These are phyloP conservation scores for Rhizoclosmatium sp. DNA, from an alignment of 192 early-diverging fungal genomes.

Conservation along the genomic window DNA sequence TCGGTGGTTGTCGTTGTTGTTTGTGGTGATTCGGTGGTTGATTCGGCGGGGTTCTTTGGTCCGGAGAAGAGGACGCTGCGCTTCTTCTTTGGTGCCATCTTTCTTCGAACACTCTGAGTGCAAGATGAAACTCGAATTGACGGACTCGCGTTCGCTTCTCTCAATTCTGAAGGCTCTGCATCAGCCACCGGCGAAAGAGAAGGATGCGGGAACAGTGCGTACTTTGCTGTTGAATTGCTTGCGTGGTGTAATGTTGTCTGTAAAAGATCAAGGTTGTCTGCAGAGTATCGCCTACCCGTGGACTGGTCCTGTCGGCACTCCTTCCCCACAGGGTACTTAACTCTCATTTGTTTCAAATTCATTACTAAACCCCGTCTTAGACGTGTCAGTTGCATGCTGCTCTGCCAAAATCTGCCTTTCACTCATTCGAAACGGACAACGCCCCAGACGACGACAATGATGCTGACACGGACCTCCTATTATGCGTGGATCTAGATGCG, in stretches of 20 bases:
- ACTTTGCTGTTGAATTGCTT: neutral
- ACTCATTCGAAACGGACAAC: neutral
- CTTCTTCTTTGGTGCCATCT: conserved; percentile 8
- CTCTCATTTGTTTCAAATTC: neutral
- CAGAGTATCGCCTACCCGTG: neutral
- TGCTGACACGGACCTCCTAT: neutral
- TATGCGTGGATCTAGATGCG: conserved; percentile 21
- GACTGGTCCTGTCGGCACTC: conserved; percentile 5
- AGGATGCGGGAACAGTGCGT: neutral
- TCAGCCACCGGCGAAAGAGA: neutral
- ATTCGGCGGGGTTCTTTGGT: neutral
- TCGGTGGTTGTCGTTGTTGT: neutral
- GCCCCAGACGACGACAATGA: neutral
- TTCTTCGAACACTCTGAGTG: neutral
- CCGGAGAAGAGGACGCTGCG: neutral
- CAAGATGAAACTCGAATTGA: neutral
- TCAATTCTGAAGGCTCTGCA: neutral
- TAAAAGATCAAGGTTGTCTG: conserved; percentile 5
- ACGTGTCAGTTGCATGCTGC: conserved; percentile 19
- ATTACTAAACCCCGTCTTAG: conserved; percentile 4
- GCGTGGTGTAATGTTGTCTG: neutral
- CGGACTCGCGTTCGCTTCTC: conserved; percentile 1
- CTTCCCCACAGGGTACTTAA: conserved; percentile 13
- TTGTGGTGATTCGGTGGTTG: neutral
- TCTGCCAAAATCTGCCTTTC: conserved; percentile 3